These are phyloP conservation scores for Onygenales sp. DNA, from an alignment of 2,329 filamentous ascomycete genomes.

Conservation along the genomic window DNA sequence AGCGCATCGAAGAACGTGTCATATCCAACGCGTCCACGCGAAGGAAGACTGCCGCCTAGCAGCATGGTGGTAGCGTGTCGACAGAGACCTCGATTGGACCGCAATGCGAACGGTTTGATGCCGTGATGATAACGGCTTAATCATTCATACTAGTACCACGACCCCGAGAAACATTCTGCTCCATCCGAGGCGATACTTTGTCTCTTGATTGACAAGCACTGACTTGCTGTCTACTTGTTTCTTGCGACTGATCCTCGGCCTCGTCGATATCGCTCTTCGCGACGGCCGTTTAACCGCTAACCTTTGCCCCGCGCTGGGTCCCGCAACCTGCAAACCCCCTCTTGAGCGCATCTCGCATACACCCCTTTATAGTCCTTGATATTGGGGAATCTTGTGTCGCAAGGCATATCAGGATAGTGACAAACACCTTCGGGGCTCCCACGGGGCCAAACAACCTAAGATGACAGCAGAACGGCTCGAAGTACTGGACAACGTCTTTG, in stretches of 20 bases:
- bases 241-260: neutral
- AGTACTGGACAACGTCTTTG: conserved; percentile 41
- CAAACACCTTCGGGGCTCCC: neutral
- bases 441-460: conserved; percentile 1
- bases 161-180: too few relatives aligned
- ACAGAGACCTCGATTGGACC: neutral
- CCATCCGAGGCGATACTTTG: too few relatives aligned
- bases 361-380: neutral
- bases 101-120: too few relatives aligned
- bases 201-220: too few relatives aligned
- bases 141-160: too few relatives aligned
- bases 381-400: neutral
- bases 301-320: neutral
- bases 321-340: neutral
- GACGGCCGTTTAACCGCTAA: neutral
- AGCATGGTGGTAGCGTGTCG: neutral
- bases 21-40: neutral
- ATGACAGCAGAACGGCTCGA: conserved; percentile 16
- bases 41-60: neutral
- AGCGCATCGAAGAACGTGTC: too few relatives aligned
- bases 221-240: too few relatives aligned
- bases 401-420: neutral
- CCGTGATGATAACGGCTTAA: too few relatives aligned
- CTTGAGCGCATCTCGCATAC: neutral
- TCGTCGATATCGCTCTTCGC: neutral